A percentile compares a stretch with the other conserved stretches of the same genome.
phyloP scores from a whole-genome alignment of 352 stramenopile species.

The Pythium monospermum region DNA sequence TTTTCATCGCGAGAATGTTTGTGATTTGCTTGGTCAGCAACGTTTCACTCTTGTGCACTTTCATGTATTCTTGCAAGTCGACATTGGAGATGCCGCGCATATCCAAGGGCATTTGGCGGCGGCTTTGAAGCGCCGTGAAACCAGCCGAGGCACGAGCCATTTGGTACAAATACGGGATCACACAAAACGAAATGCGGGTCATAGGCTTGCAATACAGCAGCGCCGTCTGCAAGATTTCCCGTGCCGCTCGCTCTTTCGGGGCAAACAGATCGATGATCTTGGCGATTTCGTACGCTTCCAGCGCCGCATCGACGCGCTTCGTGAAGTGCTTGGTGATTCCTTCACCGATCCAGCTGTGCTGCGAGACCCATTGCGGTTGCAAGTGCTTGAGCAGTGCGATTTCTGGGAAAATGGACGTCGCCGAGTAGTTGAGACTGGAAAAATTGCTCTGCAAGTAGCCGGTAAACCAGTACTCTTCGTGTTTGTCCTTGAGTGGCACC shows the following conservation, averaged over 20 bases:
- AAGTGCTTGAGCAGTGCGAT: constrained; percentile 14
- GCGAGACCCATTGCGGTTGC: constrained; percentile 2
- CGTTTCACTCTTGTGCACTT: too few species aligned
- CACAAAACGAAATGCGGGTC: too few species aligned
- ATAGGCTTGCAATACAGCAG: too few species aligned
- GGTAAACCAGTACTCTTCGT: constrained; percentile 14
- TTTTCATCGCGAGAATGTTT: too few species aligned
- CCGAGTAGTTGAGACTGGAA: neutral
- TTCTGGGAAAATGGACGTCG: constrained; percentile 7
- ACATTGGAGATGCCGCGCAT: too few species aligned
- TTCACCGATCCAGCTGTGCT: constrained; percentile 12
- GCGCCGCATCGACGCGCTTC: neutral
- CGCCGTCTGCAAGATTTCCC: neutral
- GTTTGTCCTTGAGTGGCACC: neutral
- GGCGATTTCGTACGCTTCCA: constrained; percentile 6
- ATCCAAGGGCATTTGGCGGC: too few species aligned
- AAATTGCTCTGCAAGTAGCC: neutral
- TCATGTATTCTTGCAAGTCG: too few species aligned
- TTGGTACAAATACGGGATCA: too few species aligned
- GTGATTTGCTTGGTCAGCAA: too few species aligned
- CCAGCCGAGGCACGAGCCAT: too few species aligned
- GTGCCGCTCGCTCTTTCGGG: neutral
- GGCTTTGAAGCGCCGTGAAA: too few species aligned
- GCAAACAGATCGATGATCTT: neutral
- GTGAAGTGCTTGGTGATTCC: constrained; percentile 2